Evolutionary conservation across 495 filamentous ascomycete species (phyloP).

Genomic region (Delitschia confertaspora): DNA sequence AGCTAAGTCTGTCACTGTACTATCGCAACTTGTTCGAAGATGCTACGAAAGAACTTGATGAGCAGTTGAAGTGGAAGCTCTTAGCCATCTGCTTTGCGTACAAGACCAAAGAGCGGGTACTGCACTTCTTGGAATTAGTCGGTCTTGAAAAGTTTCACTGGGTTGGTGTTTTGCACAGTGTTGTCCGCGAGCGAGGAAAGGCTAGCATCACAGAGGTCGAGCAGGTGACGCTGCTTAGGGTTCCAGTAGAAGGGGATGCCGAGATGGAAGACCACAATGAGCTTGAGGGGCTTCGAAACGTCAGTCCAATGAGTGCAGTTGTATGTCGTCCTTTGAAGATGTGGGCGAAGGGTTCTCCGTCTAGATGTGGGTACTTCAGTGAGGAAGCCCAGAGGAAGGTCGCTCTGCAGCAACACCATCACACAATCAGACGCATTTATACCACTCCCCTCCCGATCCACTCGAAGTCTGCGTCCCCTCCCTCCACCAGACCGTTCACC

Average conservation of each 20-base stretch:
- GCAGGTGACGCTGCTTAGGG: not conserved
- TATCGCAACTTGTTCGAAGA: constrained; percentile 4
- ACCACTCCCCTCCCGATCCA: too few species aligned
- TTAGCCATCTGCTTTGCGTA: constrained; percentile 12
- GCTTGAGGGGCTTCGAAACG: not conserved
- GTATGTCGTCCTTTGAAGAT: too few species aligned
- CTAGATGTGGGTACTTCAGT: not conserved
- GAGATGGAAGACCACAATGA: not conserved
- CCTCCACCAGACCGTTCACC: not conserved
- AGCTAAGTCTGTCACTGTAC: not conserved
- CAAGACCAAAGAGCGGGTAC: constrained; percentile 4
- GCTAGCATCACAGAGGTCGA: not conserved
- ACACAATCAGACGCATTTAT: too few species aligned
- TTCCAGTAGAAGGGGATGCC: not conserved
- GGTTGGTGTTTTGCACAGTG: not conserved
- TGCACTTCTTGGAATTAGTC: constrained; percentile 1
- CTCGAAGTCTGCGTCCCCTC: not conserved
- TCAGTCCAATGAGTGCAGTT: too few species aligned
- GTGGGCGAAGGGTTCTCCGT: too few species aligned
- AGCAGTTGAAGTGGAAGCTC: not conserved
- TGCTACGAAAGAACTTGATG: not conserved
- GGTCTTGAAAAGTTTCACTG: not conserved
- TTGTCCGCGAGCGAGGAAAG: not conserved
- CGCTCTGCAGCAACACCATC: too few species aligned
- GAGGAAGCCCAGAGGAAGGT: not conserved